phyloP scores from a whole-genome alignment of 257 asterid genomes.

The Striga asiatica region DNA sequence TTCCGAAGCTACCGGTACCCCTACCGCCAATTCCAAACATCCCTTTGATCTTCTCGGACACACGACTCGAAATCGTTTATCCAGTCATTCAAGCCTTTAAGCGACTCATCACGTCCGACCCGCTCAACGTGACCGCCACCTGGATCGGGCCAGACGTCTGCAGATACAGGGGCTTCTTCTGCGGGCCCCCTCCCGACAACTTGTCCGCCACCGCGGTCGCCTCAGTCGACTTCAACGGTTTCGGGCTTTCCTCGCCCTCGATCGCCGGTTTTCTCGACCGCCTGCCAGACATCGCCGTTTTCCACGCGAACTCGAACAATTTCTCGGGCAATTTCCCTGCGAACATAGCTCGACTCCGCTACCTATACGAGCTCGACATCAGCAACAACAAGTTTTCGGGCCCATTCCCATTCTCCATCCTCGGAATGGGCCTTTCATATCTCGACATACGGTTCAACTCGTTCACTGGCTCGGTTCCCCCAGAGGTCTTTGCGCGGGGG shows the following conservation, averaged over 20 bases:
- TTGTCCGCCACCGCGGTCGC: constrained; percentile 62
- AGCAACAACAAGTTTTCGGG: constrained; percentile 71
- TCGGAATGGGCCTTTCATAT: constrained; percentile 33
- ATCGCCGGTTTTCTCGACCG: constrained; percentile 60
- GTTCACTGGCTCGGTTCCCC: constrained; percentile 21
- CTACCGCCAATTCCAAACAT: background rate
- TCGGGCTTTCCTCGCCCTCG: constrained; percentile 45
- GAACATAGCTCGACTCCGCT: constrained; percentile 33
- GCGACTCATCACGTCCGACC: constrained; percentile 46
- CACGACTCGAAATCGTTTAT: constrained; percentile 49
- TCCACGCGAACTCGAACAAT: constrained; percentile 71
- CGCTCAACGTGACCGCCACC: constrained; percentile 45
- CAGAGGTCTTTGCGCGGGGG: constrained; percentile 13
- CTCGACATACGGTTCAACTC: constrained; percentile 26
- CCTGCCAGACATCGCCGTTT: constrained; percentile 67
- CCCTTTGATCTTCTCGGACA: constrained; percentile 37
- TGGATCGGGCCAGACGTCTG: constrained; percentile 65
- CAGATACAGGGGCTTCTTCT: constrained; percentile 54
- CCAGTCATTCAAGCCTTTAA: constrained; percentile 61
- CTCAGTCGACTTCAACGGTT: constrained; percentile 71
- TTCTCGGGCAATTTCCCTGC: constrained; percentile 45
- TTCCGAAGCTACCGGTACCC: background rate
- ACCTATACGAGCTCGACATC: constrained; percentile 61
- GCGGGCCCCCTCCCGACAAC: constrained; percentile 71
- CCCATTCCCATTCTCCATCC: constrained; percentile 34